Base-by-base conservation (phyloP, 2,329 filamentous ascomycete species). In the Penicillium sp. region DNA sequence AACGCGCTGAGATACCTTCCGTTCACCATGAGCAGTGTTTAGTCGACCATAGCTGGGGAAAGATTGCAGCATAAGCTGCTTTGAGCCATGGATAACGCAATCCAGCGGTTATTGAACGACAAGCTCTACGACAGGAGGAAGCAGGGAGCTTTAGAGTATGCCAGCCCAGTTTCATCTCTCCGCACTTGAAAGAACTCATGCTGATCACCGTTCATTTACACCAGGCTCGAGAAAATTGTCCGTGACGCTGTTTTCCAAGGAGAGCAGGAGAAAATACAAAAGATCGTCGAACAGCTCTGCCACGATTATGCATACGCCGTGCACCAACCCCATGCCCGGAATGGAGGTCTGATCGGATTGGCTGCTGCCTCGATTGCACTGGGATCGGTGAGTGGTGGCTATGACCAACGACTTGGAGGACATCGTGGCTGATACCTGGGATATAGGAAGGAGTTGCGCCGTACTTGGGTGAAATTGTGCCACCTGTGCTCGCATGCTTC, bases 41-140 rank as follows among this genome's bases (percentile, higher is more conserved):
- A 51, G 41, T n/a, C 47, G 13, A 51, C 7, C 54, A 56, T 38
- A 51, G 21, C 23, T 29, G 47, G 54, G 38, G 23, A 38, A 33
- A 38, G 9, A 52, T 43, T 46, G 33, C 40, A 56, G 54, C 38
- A 38, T 37, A 56, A 7, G 47, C 47, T 56, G 47, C 23, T 19
- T 56, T 56, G 65, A 72, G 69, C 63, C 60, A 97, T 97, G 93
- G 93, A 97, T 81, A 82, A 85, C 71, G 88, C 87, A 73, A 91
- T 97, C 73, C 91, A 95, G 77, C 90, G 93, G 68, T 85, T 93
- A 66, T 83, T 99, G 73, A 96, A 95, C 74, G 94, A 99, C 80
- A 99, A 97, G 85, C 88, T 97, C 73, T 99, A 99, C 76, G 94
- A 99, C 74, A 96, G 95, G 82, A 87, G 95, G 73, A 99, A 99